These are phyloP conservation scores for Musa schizocarpa DNA, from an alignment of 176 grass and related monocot genomes.

Conservation along the genomic window DNA sequence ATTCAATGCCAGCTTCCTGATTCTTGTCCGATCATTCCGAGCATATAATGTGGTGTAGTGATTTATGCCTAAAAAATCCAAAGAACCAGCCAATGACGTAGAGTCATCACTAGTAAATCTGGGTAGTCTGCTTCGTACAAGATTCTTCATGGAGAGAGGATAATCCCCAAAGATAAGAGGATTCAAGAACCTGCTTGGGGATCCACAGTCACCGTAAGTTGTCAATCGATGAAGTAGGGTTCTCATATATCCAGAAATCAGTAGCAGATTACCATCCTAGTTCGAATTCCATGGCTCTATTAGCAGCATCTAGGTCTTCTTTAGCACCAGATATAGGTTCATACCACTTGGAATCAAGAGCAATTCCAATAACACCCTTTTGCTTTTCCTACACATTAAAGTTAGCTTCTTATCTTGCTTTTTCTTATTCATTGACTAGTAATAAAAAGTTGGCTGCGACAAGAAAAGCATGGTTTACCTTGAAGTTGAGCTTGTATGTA, in stretches of 20 bases:
- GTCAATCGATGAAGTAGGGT: constrained; percentile 10
- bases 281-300: constrained; percentile 85
- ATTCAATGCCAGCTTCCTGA: constrained; percentile 65
- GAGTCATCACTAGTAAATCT: constrained; percentile 48
- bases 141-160: constrained; percentile 67
- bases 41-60: constrained; percentile 93
- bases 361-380: constrained; percentile 49
- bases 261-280: constrained; percentile 66
- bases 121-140: constrained; percentile 68
- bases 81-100: constrained; percentile 42
- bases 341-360: constrained; percentile 87
- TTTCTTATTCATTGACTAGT: neutral
- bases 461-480: constrained; percentile 31
- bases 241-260: neutral
- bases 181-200: constrained; percentile 66
- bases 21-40: constrained; percentile 59
- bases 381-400: constrained; percentile 50
- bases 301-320: constrained; percentile 71
- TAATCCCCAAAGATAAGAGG: constrained; percentile 83
- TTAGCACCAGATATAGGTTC: constrained; percentile 52
- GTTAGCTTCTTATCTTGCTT: neutral
- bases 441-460: neutral
- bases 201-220: constrained; percentile 7
- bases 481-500: constrained; percentile 60
- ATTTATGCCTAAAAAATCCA: constrained; percentile 97